Conservation (phyloP, 257 asterid genomes). For the Paulownia fortunei region DNA sequence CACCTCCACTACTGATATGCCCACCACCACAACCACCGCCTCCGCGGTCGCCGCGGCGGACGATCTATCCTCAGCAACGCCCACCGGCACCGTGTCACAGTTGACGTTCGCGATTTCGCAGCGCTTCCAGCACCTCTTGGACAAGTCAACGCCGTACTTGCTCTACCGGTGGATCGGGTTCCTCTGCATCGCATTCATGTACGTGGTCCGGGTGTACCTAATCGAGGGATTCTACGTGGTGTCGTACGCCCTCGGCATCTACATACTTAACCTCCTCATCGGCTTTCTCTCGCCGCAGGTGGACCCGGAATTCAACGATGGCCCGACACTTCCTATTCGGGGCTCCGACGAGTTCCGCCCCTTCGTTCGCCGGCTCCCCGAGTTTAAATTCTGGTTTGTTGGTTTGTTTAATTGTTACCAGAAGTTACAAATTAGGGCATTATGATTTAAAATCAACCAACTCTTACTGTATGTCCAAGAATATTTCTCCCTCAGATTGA, state of each 20-base stretch:
- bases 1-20: background rate
- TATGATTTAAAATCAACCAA: background rate
- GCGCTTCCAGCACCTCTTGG: constrained; percentile 61
- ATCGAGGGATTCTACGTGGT: constrained; percentile 65
- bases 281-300: constrained; percentile 66
- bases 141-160: constrained; percentile 55
- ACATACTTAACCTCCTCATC: constrained; percentile 54
- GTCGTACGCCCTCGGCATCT: constrained; percentile 66
- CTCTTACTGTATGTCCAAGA: background rate
- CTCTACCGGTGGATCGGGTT: constrained; percentile 68
- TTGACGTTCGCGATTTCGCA: constrained; percentile 42
- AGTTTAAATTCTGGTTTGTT: constrained; percentile 63
- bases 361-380: constrained; percentile 67
- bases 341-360: too few relatives aligned
- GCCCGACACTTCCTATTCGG: constrained; percentile 52
- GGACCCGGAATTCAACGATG: constrained; percentile 53
- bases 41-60: constrained; percentile 24
- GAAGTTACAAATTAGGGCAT: constrained; percentile 26
- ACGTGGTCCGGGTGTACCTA: constrained; percentile 53
- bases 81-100: constrained; percentile 27
- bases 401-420: background rate
- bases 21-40: constrained; percentile 2
- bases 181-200: constrained; percentile 54
- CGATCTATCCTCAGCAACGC: constrained; percentile 23
- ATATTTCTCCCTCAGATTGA: background rate